Percentiles rank a stretch among this genome's conserved stretches.
Evolutionary conservation across 140 eudicot genomes (phyloP).

Genomic region (Ambrosia hybrid): DNA sequence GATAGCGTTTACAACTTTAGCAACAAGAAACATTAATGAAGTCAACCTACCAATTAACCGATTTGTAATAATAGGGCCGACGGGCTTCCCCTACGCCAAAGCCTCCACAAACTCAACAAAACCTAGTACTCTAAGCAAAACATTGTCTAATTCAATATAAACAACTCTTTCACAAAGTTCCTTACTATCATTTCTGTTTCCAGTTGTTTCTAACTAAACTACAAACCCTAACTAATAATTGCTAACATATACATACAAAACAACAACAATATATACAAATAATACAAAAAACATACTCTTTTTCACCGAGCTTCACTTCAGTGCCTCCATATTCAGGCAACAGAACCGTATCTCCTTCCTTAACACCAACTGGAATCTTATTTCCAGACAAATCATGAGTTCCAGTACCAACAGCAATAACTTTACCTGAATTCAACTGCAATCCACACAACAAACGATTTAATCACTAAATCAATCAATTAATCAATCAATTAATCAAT

Average conservation of each 20-base stretch:
- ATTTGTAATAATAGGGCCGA: too few species aligned
- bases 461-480: background rate
- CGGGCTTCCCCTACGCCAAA: too few species aligned
- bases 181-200: too few species aligned
- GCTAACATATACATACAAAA: background rate
- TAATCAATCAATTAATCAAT: background rate
- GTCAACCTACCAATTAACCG: too few species aligned
- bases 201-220: background rate
- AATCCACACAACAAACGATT: background rate
- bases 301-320: conserved; percentile 81
- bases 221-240: background rate
- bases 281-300: conserved; percentile 72
- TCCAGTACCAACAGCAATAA: conserved; percentile 78
- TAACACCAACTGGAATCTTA: conserved; percentile 57
- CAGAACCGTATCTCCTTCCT: conserved; percentile 90
- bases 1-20: too few species aligned
- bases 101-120: too few species aligned
- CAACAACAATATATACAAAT: background rate
- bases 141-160: too few species aligned
- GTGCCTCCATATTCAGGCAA: conserved; percentile 96
- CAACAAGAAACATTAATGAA: too few species aligned
- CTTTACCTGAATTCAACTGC: conserved; percentile 72
- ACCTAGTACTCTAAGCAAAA: too few species aligned
- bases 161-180: too few species aligned
- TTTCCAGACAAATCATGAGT: conserved; percentile 51